Conservation (phyloP, 2,329 filamentous ascomycete genomes). For the Alternaria hordeiaustralica region DNA sequence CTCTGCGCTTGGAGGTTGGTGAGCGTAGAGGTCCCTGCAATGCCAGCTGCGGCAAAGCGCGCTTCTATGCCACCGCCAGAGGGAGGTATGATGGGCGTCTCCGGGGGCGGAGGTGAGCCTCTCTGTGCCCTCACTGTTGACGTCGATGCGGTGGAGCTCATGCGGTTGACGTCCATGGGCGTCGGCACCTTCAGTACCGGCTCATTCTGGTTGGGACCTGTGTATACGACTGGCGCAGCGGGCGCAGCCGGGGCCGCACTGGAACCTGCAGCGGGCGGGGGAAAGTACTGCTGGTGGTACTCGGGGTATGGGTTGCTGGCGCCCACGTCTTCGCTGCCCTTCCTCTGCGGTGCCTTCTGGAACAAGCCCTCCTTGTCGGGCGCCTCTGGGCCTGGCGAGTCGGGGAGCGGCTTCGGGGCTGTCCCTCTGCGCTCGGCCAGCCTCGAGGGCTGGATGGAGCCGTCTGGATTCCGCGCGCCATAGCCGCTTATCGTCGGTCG, state of each 20-base stretch:
- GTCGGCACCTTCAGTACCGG: conserved; percentile 59
- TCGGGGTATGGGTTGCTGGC: conserved; percentile 55
- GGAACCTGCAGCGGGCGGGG: conserved; percentile 45
- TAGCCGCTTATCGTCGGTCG: conserved; percentile 56
- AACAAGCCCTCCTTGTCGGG: conserved; percentile 82
- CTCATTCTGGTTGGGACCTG: conserved; percentile 31
- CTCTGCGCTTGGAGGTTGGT: conserved; percentile 77
- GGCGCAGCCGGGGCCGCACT: not conserved
- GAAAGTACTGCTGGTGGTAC: conserved; percentile 69
- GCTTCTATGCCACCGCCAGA: conserved; percentile 85
- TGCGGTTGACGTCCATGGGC: conserved; percentile 63
- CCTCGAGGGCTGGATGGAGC: conserved; percentile 59
- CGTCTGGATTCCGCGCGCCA: conserved; percentile 43
- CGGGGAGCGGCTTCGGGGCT: conserved; percentile 81
- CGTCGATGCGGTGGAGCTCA: conserved; percentile 85
- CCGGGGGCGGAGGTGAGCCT: conserved; percentile 92
- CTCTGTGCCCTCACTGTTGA: conserved; percentile 91
- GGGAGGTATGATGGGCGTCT: conserved; percentile 83
- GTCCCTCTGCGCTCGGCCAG: conserved; percentile 83
- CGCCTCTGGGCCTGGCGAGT: conserved; percentile 78
- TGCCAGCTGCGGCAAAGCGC: conserved; percentile 88
- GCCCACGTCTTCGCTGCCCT: conserved; percentile 25
- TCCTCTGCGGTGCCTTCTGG: conserved; percentile 63
- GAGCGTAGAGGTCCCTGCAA: conserved; percentile 83
- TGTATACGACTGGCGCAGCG: conserved; percentile 8